These are phyloP conservation scores for Penicillium lagena DNA, from an alignment of 495 filamentous ascomycete species.

Conservation along the genomic window DNA sequence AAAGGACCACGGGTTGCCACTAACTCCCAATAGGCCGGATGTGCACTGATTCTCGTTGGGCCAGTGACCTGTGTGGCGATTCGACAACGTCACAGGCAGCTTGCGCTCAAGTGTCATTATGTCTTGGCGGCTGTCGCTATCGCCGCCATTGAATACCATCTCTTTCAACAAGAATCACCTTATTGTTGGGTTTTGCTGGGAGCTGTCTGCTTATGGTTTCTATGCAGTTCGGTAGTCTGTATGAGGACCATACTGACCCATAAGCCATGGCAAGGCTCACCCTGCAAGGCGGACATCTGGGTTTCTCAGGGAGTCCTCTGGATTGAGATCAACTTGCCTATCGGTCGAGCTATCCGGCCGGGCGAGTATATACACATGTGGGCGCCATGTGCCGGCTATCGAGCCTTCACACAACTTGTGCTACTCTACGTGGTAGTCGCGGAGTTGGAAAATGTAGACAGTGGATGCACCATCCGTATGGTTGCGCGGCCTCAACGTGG, in stretches of 20 bases:
- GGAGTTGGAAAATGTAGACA: neutral
- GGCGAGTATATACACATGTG: conserved; percentile 7
- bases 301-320: conserved; percentile 3
- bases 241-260: conserved; percentile 1
- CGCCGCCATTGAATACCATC: conserved; percentile 1
- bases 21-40: too few relatives aligned
- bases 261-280: neutral
- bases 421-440: conserved; percentile 3
- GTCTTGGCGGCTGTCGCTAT: neutral
- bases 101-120: conserved; percentile 1
- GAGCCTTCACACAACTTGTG: conserved; percentile 1
- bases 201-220: neutral
- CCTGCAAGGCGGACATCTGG: neutral
- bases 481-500: neutral
- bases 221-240: neutral
- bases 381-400: neutral
- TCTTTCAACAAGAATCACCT: neutral
- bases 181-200: conserved; percentile 4
- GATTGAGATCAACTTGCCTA: conserved; percentile 3
- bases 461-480: neutral
- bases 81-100: neutral
- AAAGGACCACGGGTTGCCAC: too few relatives aligned
- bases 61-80: neutral
- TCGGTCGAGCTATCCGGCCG: neutral
- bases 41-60: neutral